Evolutionary conservation across 768 basidiomycete genomes (phyloP), one percentile per base, ranked within the genome.

Genomic region (Amanita inopinata): DNA sequence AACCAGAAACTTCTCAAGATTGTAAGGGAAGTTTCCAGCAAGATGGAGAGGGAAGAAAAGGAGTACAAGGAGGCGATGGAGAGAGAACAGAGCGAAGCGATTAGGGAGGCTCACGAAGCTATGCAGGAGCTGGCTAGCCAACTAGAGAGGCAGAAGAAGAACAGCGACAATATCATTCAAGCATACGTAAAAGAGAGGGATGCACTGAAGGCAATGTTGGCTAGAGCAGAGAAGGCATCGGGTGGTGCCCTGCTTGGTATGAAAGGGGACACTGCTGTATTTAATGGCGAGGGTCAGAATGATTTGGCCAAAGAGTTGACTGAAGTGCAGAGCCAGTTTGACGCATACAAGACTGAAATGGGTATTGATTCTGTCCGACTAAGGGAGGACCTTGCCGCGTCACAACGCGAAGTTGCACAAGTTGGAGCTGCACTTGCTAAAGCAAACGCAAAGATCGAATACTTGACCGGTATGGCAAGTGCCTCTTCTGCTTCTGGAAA

Each of bases 101-200:
- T 98, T 7, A 71, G 74, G 25, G 90, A 96, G 61, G 94, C 94
- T 0, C 85, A 91, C 46, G 80, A 86, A 41, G 80, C 87, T 1
- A 91, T 98, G 52, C 73, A 80, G 46, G 75, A 80, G 27, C 67
- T 97, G 12, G 80, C 80, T 12, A 67, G 75, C 10, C 82, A 91
- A 57, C 66, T 96, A 9, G 88, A 93, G 48, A 65, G 71, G 30
- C 81, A 90, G 61, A 81, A 84, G 61, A 78, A 76, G 59, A 70
- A 67, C 57, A 71, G 74, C 55, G 80, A 84, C 24, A 61, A 63
- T n/a, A 69, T 80, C 33, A 79, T 88, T 31, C 81, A 87, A 53
- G 80, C 83, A 6, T 86, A 84, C 45, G 73, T 83, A 61, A 86
- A 86, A 60, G 94, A 98, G 61, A 67, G 90, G 4, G 96, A 96